Evolutionary conservation across 148 eudicot genomes (phyloP).

Genomic region (Chenopodium album): DNA sequence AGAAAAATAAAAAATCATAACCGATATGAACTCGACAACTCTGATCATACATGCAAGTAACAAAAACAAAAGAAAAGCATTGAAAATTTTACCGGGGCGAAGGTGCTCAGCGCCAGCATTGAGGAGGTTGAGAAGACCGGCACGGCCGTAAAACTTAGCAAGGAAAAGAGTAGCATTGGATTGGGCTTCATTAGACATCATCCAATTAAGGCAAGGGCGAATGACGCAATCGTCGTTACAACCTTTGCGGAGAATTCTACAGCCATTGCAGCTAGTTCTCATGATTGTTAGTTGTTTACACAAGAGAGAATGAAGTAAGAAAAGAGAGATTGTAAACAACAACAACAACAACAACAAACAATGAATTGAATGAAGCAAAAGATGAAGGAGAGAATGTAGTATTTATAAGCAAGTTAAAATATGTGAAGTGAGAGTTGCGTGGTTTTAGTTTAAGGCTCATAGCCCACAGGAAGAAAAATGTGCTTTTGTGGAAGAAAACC

Average conservation of each 20-base stretch:
- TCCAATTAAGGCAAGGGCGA: slow-evolving; percentile 56
- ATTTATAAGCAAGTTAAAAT: too few relatives aligned
- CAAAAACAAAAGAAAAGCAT: background rate
- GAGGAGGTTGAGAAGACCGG: slow-evolving; percentile 61
- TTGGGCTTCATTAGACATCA: slow-evolving; percentile 46
- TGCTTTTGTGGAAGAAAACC: slow-evolving; percentile 27
- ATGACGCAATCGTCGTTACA: slow-evolving; percentile 50
- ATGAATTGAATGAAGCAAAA: too few relatives aligned
- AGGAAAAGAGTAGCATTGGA: slow-evolving; percentile 62
- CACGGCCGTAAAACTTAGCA: slow-evolving; percentile 63
- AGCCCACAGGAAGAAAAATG: slow-evolving; percentile 24
- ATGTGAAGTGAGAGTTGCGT: background rate
- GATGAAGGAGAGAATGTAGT: too few relatives aligned
- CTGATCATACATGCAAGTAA: background rate
- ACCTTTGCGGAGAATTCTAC: slow-evolving; percentile 56
- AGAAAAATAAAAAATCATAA: too few relatives aligned
- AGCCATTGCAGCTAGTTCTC: slow-evolving; percentile 64
- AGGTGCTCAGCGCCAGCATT: slow-evolving; percentile 45
- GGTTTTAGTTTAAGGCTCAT: slow-evolving; percentile 7
- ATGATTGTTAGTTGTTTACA: slow-evolving; percentile 3
- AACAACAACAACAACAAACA: too few relatives aligned
- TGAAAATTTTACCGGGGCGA: slow-evolving; percentile 44
- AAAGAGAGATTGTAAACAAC: background rate
- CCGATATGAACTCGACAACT: background rate
- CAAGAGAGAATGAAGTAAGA: background rate